Percentiles rank a stretch among this genome's conserved stretches.
Conservation (phyloP, 2,329 filamentous ascomycete genomes). For the Geoglossum cookeanum region DNA sequence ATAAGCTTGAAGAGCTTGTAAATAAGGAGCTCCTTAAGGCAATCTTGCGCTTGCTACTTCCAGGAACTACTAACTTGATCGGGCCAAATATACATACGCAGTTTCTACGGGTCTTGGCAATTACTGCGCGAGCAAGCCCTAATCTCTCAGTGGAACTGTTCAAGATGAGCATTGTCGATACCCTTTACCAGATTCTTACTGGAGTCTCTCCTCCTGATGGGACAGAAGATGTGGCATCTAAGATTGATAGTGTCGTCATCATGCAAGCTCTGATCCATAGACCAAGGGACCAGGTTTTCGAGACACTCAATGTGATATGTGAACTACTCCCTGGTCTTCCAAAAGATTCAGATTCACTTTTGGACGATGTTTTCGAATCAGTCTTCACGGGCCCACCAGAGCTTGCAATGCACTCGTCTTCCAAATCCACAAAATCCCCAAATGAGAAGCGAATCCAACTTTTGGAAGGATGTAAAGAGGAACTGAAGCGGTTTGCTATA, state of each 20-base stretch:
- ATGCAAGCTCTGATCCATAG: constrained; percentile 97
- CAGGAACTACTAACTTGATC: constrained; percentile 89
- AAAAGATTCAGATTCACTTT: constrained; percentile 30
- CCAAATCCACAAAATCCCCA: constrained; percentile 13
- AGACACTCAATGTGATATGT: constrained; percentile 93
- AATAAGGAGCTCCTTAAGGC: constrained; percentile 72
- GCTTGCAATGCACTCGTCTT: constrained; percentile 21
- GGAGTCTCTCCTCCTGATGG: constrained; percentile 79
- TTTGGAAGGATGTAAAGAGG: constrained; percentile 60
- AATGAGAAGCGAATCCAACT: constrained; percentile 45
- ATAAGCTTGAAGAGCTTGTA: constrained; percentile 81
- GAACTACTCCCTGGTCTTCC: constrained; percentile 70
- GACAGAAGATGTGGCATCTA: constrained; percentile 57
- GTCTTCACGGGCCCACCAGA: constrained; percentile 19
- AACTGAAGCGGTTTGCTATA: constrained; percentile 80
- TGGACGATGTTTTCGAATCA: constrained; percentile 30
- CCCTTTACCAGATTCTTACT: constrained; percentile 89
- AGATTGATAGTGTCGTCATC: constrained; percentile 89
- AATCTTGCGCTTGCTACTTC: constrained; percentile 70
- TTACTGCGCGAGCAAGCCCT: constrained; percentile 77
- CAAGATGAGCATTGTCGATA: constrained; percentile 94
- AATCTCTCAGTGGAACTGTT: constrained; percentile 74
- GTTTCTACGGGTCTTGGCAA: constrained; percentile 79
- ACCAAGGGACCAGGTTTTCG: constrained; percentile 86
- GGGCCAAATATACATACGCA: constrained; percentile 89